Evolutionary conservation across 202 grass and related monocot species (phyloP).

Genomic region (Cymbopogon flexuosus): DNA sequence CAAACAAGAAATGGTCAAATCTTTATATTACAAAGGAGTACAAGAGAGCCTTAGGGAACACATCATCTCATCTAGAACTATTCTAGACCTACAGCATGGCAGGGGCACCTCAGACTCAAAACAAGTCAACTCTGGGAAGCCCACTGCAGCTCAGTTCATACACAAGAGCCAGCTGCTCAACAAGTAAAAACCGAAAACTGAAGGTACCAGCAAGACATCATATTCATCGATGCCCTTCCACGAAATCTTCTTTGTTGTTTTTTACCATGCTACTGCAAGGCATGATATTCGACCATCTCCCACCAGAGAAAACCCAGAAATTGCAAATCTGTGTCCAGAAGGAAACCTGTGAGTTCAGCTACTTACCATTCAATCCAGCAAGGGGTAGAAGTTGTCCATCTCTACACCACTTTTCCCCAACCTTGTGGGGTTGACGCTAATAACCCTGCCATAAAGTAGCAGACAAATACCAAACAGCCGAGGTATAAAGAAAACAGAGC

Average conservation of each 20-base stretch:
- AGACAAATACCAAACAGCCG: conserved; percentile 52
- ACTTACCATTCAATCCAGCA: conserved; percentile 53
- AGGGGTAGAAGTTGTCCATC: not conserved
- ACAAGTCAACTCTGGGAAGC: not conserved
- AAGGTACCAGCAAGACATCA: not conserved
- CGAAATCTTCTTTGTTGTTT: not conserved
- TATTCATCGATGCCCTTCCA: not conserved
- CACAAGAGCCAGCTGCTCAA: conserved; percentile 2
- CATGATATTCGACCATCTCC: conserved; percentile 17
- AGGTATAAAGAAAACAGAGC: conserved; percentile 74
- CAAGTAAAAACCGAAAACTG: not conserved
- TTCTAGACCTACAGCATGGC: conserved; percentile 41
- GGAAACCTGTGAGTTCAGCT: conserved; percentile 41
- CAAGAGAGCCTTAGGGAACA: not conserved
- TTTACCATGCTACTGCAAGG: conserved; percentile 9
- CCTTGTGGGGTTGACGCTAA: conserved; percentile 57
- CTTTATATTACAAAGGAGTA: not conserved
- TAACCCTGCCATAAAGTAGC: conserved; percentile 52
- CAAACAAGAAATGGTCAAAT: not conserved
- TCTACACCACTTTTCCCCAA: conserved; percentile 25
- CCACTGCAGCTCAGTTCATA: conserved; percentile 20
- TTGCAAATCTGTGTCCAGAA: conserved; percentile 50
- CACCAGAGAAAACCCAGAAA: not conserved
- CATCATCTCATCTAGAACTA: not conserved
- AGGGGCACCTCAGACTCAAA: not conserved